phyloP scores from a whole-genome alignment of 148 eudicot species.

The Arctostaphylos glauca region DNA sequence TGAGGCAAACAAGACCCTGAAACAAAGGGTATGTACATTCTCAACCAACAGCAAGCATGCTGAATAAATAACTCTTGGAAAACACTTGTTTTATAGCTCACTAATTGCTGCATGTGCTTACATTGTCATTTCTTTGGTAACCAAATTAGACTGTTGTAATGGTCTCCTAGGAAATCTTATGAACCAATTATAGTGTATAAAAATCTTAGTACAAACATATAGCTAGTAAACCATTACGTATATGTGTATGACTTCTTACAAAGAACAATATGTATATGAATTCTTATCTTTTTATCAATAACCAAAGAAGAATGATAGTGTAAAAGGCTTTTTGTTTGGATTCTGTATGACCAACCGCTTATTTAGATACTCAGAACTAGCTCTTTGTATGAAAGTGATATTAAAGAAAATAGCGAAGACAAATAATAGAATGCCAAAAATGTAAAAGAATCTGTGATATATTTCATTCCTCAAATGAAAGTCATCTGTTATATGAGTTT shows the following conservation, averaged over 20 bases:
- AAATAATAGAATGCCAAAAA: too few relatives aligned
- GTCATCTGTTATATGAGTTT: background rate
- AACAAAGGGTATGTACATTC: conserved; percentile 54
- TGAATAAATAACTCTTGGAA: background rate
- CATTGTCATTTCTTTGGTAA: background rate
- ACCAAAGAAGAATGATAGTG: too few relatives aligned
- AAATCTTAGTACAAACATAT: background rate
- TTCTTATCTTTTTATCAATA: background rate
- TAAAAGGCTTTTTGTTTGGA: too few relatives aligned
- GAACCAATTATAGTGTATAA: too few relatives aligned
- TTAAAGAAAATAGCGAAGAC: too few relatives aligned
- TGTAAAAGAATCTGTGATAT: too few relatives aligned
- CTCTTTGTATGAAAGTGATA: too few relatives aligned
- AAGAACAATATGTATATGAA: background rate
- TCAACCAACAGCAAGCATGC: background rate
- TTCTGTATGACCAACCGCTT: too few relatives aligned
- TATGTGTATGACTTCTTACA: background rate
- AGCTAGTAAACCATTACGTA: too few relatives aligned
- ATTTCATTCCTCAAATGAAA: too few relatives aligned
- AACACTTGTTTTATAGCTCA: background rate
- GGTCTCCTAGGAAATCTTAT: background rate
- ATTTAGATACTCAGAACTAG: too few relatives aligned
- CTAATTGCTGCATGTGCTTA: background rate
- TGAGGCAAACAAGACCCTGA: conserved; percentile 75
- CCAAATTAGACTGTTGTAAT: too few relatives aligned